phyloP scores from a whole-genome alignment of 2,329 filamentous ascomycete species.

The Penicillium brasilianum region DNA sequence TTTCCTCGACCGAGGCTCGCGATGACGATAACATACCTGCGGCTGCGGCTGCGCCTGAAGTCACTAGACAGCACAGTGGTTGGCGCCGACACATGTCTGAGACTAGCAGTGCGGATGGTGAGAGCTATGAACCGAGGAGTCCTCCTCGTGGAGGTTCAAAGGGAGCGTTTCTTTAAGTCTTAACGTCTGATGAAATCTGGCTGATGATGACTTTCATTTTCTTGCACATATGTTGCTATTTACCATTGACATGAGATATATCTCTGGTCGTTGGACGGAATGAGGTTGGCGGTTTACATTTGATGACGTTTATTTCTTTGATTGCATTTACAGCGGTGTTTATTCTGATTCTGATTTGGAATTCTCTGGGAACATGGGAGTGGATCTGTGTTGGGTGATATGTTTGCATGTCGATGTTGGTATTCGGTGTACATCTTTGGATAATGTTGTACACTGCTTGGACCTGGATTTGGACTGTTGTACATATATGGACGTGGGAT shows the following conservation, averaged over 20 bases:
- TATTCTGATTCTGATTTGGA: background rate
- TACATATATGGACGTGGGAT: slow-evolving; percentile 19
- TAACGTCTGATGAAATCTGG: background rate
- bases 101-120: slow-evolving; percentile 18
- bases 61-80: slow-evolving; percentile 31
- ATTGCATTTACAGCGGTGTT: slow-evolving; percentile 4
- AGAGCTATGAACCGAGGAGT: slow-evolving; percentile 8
- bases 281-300: background rate
- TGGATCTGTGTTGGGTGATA: background rate
- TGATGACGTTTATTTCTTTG: background rate
- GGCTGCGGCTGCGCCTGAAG: background rate
- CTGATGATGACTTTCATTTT: background rate
- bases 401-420: background rate
- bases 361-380: slow-evolving; percentile 6
- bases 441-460: background rate
- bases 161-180: slow-evolving; percentile 1
- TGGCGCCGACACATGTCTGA: slow-evolving; percentile 38
- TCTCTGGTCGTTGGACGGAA: background rate
- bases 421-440: slow-evolving; percentile 7
- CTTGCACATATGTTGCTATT: background rate
- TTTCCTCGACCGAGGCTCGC: slow-evolving; percentile 23
- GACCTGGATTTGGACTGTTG: slow-evolving; percentile 2
- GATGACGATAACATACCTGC: slow-evolving; percentile 11
- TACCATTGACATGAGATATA: background rate
- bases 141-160: slow-evolving; percentile 8